phyloP scores from a whole-genome alignment of 1,284 basidiomycete genomes.

The Heterobasidion annosum region DNA sequence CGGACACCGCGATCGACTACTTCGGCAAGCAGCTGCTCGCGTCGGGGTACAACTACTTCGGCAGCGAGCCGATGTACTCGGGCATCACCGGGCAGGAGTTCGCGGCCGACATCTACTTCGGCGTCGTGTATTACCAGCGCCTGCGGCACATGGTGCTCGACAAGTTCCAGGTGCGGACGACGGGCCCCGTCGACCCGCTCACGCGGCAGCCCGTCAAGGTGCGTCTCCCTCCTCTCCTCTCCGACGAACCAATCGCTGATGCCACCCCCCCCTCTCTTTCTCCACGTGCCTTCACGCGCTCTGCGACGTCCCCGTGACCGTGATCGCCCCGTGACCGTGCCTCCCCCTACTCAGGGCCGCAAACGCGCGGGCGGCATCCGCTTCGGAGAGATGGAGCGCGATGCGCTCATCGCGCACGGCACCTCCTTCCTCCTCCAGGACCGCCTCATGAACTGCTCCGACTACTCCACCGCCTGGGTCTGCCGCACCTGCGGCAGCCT shows the following conservation, averaged over 20 bases:
- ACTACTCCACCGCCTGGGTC: constrained; percentile 98
- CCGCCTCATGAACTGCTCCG: constrained; percentile 98
- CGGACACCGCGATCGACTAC: constrained; percentile 93
- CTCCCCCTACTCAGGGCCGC: constrained; percentile 57
- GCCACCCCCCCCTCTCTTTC: too few relatives aligned
- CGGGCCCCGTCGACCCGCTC: constrained; percentile 91
- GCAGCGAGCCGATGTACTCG: constrained; percentile 99
- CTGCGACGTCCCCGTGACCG: background rate
- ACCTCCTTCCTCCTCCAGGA: constrained; percentile 98
- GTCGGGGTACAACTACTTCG: constrained; percentile 98
- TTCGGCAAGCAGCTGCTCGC: constrained; percentile 93
- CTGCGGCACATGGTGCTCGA: constrained; percentile 99
- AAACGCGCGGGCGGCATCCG: constrained; percentile 99
- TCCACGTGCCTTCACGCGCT: background rate
- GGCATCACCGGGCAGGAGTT: constrained; percentile 99
- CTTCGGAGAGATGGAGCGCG: constrained; percentile 99
- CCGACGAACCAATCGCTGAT: background rate
- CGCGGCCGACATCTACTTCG: constrained; percentile 96
- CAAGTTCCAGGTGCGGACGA: constrained; percentile 99
- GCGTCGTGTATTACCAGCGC: constrained; percentile 97
- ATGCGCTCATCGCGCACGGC: constrained; percentile 96
- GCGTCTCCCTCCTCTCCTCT: constrained; percentile 14
- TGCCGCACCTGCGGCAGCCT: constrained; percentile 94
- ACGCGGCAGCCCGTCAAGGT: constrained; percentile 98
- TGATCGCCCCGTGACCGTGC: background rate